A percentile compares a stretch with the other conserved stretches of the same genome.
phyloP scores from a whole-genome alignment of 345 rosid species.

The Populus ilicifolia region DNA sequence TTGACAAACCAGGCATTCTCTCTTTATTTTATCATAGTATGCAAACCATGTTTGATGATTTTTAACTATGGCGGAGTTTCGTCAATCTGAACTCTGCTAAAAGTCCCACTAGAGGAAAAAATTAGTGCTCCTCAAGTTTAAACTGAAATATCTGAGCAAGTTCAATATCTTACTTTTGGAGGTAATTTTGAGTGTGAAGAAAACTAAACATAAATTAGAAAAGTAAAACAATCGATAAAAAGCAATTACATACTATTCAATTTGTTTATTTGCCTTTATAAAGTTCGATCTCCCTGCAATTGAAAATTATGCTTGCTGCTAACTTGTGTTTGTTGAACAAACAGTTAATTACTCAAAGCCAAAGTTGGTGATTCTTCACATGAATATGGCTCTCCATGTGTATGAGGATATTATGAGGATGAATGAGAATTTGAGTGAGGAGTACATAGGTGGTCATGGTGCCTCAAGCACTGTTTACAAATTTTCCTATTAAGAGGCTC shows the following conservation, averaged over 20 bases:
- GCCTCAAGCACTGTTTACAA: constrained; percentile 95
- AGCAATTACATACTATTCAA: too few relatives aligned
- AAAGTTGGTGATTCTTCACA: constrained; percentile 81
- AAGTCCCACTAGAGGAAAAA: neutral
- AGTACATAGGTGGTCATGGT: constrained; percentile 80
- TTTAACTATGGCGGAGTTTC: neutral
- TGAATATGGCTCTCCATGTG: constrained; percentile 98
- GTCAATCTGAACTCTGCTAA: neutral
- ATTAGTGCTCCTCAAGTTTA: too few relatives aligned
- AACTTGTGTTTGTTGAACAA: constrained; percentile 10
- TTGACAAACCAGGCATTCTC: constrained; percentile 75
- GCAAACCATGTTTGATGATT: too few relatives aligned
- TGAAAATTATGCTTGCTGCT: neutral
- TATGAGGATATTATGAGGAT: constrained; percentile 97
- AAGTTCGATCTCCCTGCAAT: neutral
- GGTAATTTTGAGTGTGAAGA: neutral
- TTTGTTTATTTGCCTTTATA: neutral
- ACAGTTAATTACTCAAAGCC: constrained; percentile 71
- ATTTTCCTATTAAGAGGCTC: constrained; percentile 83
- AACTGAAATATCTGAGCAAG: neutral
- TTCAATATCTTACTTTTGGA: neutral
- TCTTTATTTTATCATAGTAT: neutral
- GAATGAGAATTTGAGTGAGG: constrained; percentile 93
- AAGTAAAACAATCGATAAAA: neutral
- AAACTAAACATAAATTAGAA: neutral